Percentiles rank a stretch among this genome's conserved stretches.
phyloP scores from a whole-genome alignment of 2,329 filamentous ascomycete species.

The Cytospora schulzeri region DNA sequence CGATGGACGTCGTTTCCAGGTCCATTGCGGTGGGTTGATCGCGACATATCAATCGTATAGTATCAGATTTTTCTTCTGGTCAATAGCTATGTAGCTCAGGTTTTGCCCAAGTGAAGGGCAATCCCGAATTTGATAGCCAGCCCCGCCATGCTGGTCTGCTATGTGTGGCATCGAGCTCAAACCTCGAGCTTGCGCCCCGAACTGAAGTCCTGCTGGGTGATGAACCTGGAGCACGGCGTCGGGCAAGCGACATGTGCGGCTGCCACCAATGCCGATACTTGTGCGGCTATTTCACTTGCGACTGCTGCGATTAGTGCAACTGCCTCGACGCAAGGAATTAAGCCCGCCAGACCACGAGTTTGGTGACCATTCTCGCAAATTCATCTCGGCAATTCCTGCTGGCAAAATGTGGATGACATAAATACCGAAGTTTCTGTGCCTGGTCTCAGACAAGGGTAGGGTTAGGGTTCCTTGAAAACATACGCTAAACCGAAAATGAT shows the following conservation, averaged over 20 bases:
- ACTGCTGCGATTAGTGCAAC: too few species aligned
- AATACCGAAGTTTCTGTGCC: too few species aligned
- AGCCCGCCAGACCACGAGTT: background rate
- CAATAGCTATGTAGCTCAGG: background rate
- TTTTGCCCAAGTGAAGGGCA: background rate
- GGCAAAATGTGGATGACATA: background rate
- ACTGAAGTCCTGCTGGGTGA: too few species aligned
- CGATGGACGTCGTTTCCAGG: constrained; percentile 45
- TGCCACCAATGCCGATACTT: too few species aligned
- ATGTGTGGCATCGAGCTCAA: background rate
- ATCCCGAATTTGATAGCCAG: background rate
- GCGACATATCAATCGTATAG: constrained; percentile 40
- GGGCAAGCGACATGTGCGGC: background rate
- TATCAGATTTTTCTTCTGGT: background rate
- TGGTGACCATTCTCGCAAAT: background rate
- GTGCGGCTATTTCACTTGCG: too few species aligned
- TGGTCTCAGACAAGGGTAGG: too few species aligned
- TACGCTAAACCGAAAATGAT: too few species aligned
- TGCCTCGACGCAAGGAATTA: background rate
- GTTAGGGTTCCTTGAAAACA: too few species aligned
- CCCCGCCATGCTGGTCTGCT: background rate
- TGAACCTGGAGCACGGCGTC: background rate
- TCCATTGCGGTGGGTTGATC: constrained; percentile 56
- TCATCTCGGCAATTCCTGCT: background rate
- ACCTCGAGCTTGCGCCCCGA: background rate